Evolutionary conservation across 2,329 filamentous ascomycete genomes (phyloP).

Genomic region (Beauveria asiatica): DNA sequence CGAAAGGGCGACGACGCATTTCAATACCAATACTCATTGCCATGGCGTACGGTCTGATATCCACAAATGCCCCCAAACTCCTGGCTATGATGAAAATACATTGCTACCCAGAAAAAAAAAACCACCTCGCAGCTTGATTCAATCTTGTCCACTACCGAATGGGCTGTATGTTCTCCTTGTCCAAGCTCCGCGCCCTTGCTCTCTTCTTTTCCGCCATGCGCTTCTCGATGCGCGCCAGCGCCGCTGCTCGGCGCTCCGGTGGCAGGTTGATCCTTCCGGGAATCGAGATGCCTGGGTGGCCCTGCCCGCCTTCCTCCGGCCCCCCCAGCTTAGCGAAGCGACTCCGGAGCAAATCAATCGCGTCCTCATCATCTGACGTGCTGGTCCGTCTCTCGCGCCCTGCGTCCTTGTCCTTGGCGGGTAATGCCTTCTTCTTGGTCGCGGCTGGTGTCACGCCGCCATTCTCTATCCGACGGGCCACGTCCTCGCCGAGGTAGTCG

Average conservation of each 20-base stretch:
- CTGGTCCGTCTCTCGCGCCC: neutral
- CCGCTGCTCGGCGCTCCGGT: conserved; percentile 44
- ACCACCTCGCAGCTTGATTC: neutral
- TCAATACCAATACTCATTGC: neutral
- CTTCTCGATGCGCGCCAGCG: conserved; percentile 45
- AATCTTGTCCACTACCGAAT: conserved; percentile 14
- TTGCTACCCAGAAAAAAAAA: conserved; percentile 5
- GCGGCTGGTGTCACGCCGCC: conserved; percentile 17
- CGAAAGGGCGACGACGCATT: neutral
- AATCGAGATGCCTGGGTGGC: conserved; percentile 26
- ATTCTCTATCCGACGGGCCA: conserved; percentile 22
- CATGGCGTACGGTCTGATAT: neutral
- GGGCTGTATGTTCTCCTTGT: conserved; percentile 45
- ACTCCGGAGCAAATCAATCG: conserved; percentile 37
- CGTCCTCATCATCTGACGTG: conserved; percentile 18
- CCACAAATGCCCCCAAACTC: conserved; percentile 3
- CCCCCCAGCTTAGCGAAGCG: conserved; percentile 38
- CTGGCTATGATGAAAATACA: conserved; percentile 4
- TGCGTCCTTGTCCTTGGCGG: neutral
- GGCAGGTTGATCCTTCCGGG: conserved; percentile 36
- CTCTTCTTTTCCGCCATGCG: conserved; percentile 43
- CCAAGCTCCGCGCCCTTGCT: conserved; percentile 24
- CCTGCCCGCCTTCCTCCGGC: conserved; percentile 25
- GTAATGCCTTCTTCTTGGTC: conserved; percentile 6
- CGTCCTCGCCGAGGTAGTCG: conserved; percentile 27